phyloP scores from a whole-genome alignment of 1,284 basidiomycete genomes.

The Moniliella sp. region DNA sequence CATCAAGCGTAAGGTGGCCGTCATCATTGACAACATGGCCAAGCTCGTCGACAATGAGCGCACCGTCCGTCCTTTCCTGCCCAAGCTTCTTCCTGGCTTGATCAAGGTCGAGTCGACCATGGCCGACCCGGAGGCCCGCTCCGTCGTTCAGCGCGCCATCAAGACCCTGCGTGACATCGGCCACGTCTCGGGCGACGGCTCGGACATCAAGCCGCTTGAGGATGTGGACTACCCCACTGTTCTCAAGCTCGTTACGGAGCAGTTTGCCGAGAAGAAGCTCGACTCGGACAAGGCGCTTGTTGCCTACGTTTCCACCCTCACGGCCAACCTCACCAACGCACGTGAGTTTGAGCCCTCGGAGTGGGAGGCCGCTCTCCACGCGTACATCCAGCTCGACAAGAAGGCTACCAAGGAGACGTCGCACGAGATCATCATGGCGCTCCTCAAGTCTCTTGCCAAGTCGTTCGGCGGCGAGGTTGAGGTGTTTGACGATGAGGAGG shows the following conservation, averaged over 20 bases:
- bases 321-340: conserved; percentile 31
- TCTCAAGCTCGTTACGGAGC: conserved; percentile 16
- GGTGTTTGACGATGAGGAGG: conserved; percentile 34
- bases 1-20: conserved; percentile 34
- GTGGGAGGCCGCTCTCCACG: conserved; percentile 27
- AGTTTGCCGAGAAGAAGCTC: conserved; percentile 16
- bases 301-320: conserved; percentile 24
- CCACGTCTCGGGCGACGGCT: conserved; percentile 29
- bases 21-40: conserved; percentile 35
- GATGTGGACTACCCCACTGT: conserved; percentile 20
- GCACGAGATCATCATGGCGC: conserved; percentile 11
- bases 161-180: conserved; percentile 29
- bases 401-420: conserved; percentile 19
- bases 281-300: conserved; percentile 11
- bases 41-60: conserved; percentile 35
- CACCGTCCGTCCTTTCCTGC: conserved; percentile 32
- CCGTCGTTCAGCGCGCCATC: conserved; percentile 31
- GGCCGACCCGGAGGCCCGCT: conserved; percentile 31
- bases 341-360: conserved; percentile 32
- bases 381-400: conserved; percentile 30
- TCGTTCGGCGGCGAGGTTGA: conserved; percentile 28
- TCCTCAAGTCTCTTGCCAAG: conserved; percentile 28
- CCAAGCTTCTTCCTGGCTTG: conserved; percentile 32
- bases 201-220: conserved; percentile 29
- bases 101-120: conserved; percentile 34